phyloP scores from a whole-genome alignment of 2,329 filamentous ascomycete species.

The Ambrosiella xylebori region DNA sequence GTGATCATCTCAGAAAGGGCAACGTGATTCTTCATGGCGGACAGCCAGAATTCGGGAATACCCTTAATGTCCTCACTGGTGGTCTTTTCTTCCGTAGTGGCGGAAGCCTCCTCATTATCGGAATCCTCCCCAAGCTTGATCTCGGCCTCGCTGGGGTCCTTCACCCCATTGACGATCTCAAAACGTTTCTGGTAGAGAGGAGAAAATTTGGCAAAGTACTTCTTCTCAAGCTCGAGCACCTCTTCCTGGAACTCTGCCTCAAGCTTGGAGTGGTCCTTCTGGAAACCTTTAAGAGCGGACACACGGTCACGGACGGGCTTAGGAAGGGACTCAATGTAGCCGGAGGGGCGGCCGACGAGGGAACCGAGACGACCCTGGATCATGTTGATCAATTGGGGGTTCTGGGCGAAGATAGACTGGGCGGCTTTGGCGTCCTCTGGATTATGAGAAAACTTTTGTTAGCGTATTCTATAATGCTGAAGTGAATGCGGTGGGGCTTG shows the following conservation, averaged over 20 bases:
- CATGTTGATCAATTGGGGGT: conserved; percentile 88
- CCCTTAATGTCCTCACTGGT: conserved; percentile 43
- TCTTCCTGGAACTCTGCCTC: conserved; percentile 98
- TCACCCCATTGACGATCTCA: conserved; percentile 72
- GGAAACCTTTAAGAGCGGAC: conserved; percentile 87
- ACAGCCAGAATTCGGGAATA: conserved; percentile 98
- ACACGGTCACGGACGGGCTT: conserved; percentile 80
- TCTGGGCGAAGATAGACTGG: conserved; percentile 73
- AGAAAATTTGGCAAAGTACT: conserved; percentile 97
- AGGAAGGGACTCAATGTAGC: conserved; percentile 93
- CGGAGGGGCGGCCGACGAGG: conserved; percentile 86
- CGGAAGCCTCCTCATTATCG: conserved; percentile 46
- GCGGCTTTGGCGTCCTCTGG: conserved; percentile 64
- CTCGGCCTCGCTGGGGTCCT: conserved; percentile 76
- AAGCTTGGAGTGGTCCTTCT: conserved; percentile 96
- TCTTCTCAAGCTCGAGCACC: conserved; percentile 95
- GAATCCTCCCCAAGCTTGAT: conserved; percentile 72
- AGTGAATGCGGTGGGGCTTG: not conserved
- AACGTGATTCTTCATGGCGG: conserved; percentile 98
- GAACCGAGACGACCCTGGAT: conserved; percentile 92
- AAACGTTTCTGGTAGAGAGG: conserved; percentile 92
- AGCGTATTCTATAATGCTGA: not conserved
- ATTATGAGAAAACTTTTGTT: not conserved
- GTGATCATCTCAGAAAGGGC: conserved; percentile 98
- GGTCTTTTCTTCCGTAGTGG: conserved; percentile 36